Evolutionary conservation across 2,329 filamentous ascomycete species (phyloP).

Genomic region (Arthrobotrys iridis): DNA sequence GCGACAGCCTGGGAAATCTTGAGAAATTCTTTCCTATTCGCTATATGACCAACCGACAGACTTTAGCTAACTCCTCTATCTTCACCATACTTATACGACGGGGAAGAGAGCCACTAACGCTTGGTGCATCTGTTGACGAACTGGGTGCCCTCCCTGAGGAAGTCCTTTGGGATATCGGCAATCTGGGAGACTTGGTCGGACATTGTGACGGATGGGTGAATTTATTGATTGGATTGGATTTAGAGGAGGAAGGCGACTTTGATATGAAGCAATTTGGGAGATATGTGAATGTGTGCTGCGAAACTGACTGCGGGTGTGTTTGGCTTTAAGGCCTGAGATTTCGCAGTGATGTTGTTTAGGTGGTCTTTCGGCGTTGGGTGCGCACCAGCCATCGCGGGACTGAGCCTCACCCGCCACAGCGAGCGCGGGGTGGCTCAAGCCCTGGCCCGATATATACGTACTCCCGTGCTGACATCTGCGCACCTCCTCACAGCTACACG

Average conservation of each 20-base stretch:
- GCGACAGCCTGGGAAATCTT: slow-evolving; percentile 67
- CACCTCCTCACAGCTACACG: slow-evolving; percentile 5
- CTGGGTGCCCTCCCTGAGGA: slow-evolving; percentile 71
- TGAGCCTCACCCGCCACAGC: neutral
- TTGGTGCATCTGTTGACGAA: slow-evolving; percentile 73
- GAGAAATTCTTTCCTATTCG: slow-evolving; percentile 62
- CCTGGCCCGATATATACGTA: slow-evolving; percentile 18
- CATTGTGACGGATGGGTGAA: slow-evolving; percentile 63
- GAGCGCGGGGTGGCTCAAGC: neutral
- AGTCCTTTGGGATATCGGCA: slow-evolving; percentile 74
- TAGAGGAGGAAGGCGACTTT: neutral
- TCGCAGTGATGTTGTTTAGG: slow-evolving; percentile 48
- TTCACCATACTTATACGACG: neutral
- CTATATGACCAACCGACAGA: slow-evolving; percentile 55
- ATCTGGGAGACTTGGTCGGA: slow-evolving; percentile 76
- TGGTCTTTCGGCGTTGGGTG: slow-evolving; percentile 31
- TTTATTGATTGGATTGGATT: neutral
- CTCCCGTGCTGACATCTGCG: slow-evolving; percentile 29
- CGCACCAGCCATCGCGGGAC: neutral
- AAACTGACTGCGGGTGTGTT: slow-evolving; percentile 7
- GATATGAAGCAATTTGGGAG: neutral
- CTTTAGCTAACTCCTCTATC: neutral
- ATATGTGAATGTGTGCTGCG: neutral
- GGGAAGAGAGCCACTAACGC: slow-evolving; percentile 63
- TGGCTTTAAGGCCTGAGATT: slow-evolving; percentile 9